These are phyloP conservation scores for Neoascochyta sp. DNA, from an alignment of 2,329 filamentous ascomycete genomes.

Conservation along the genomic window DNA sequence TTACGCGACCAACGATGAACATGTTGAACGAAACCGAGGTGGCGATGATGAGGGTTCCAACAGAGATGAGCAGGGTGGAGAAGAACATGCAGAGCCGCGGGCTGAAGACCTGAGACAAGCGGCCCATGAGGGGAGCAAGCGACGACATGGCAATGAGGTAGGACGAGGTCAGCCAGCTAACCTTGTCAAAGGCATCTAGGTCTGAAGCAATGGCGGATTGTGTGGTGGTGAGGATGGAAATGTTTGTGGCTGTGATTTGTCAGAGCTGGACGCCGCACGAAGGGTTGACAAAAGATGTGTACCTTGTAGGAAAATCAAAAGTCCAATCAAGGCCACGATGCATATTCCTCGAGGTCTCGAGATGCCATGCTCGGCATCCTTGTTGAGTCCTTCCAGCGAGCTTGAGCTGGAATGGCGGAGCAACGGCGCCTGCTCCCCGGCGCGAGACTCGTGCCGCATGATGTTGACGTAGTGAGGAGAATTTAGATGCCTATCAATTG, in stretches of 20 bases:
- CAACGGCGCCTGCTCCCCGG: constrained; percentile 30
- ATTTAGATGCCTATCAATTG: no score
- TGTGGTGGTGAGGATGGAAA: constrained; percentile 76
- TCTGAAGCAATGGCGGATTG: constrained; percentile 74
- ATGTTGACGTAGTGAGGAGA: no score
- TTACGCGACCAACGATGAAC: constrained; percentile 66
- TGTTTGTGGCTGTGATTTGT: constrained; percentile 56
- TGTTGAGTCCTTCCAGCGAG: constrained; percentile 15
- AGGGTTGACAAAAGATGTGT: constrained; percentile 9
- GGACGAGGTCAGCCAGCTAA: constrained; percentile 76
- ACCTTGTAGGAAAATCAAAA: constrained; percentile 61
- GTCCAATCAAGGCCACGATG: constrained; percentile 53
- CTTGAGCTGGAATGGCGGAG: constrained; percentile 22
- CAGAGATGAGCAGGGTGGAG: constrained; percentile 56
- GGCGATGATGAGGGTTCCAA: constrained; percentile 64
- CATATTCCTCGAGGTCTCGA: constrained; percentile 30
- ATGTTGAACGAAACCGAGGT: constrained; percentile 54
- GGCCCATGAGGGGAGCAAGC: constrained; percentile 66
- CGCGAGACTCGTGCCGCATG: no score
- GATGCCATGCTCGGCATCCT: constrained; percentile 19
- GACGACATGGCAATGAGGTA: constrained; percentile 58
- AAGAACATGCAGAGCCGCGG: constrained; percentile 62
- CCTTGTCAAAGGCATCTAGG: constrained; percentile 67
- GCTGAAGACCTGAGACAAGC: constrained; percentile 70
- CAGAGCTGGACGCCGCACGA: constrained; percentile 10